These are phyloP conservation scores for Bryoerythrophyllum caledonicum DNA, from an alignment of 225 moss, liverwort and hornwort genomes.

Conservation along the genomic window DNA sequence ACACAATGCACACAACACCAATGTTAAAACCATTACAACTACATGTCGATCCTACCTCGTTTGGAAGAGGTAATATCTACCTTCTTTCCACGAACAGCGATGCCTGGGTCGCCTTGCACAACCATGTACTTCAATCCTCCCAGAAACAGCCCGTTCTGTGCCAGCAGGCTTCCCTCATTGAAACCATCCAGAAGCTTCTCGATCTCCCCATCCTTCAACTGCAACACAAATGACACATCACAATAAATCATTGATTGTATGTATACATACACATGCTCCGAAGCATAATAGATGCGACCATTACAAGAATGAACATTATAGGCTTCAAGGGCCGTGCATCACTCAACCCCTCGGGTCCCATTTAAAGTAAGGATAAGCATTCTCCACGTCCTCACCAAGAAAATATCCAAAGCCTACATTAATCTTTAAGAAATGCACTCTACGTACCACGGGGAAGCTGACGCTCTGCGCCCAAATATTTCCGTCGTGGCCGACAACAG, in stretches of 20 bases:
- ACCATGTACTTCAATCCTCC: constrained; percentile 73
- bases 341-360: neutral
- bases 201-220: constrained; percentile 38
- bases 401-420: too few relatives aligned
- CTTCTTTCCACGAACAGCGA: constrained; percentile 44
- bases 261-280: neutral
- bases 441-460: constrained; percentile 43
- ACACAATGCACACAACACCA: neutral
- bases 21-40: neutral
- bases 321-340: neutral
- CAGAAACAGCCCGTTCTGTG: constrained; percentile 50
- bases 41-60: neutral
- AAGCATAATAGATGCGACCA: neutral
- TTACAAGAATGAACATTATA: neutral
- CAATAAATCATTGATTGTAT: too few relatives aligned
- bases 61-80: neutral
- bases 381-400: neutral
- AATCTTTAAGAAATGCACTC: too few relatives aligned
- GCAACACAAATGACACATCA: neutral
- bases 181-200: constrained; percentile 53
- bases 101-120: constrained; percentile 56
- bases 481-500: constrained; percentile 65
- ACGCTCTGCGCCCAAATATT: constrained; percentile 62
- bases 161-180: constrained; percentile 28
- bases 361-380: neutral